These are phyloP conservation scores for Noccaea bulbosa DNA, from an alignment of 345 rosid species.

Conservation along the genomic window DNA sequence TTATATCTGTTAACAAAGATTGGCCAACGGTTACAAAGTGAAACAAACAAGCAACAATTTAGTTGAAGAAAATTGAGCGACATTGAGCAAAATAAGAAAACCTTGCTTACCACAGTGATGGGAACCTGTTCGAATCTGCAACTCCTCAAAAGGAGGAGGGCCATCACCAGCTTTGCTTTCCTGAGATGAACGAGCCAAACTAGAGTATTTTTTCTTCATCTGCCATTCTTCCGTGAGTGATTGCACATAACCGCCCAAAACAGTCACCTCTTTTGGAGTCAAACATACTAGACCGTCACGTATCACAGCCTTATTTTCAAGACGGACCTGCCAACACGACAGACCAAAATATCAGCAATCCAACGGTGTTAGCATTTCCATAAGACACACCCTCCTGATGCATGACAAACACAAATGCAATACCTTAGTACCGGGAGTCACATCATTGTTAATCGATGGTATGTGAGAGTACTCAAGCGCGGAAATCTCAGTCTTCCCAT, in stretches of 20 bases:
- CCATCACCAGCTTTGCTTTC: constrained; percentile 61
- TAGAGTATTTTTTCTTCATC: constrained; percentile 75
- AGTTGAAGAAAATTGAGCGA: not conserved
- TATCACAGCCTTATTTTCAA: constrained; percentile 72
- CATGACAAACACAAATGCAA: constrained; percentile 4
- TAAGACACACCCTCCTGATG: constrained; percentile 20
- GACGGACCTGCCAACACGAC: constrained; percentile 61
- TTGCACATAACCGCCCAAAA: constrained; percentile 82
- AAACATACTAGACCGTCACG: constrained; percentile 72
- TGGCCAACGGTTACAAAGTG: not conserved
- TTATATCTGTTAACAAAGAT: constrained; percentile 7
- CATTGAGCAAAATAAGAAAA: not conserved
- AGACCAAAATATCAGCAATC: not conserved
- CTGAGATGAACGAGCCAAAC: constrained; percentile 61
- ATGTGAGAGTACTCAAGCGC: constrained; percentile 74
- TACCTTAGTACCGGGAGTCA: constrained; percentile 92
- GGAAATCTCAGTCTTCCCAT: constrained; percentile 70
- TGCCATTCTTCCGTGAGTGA: constrained; percentile 88
- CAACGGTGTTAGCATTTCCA: not conserved
- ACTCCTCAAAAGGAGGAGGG: constrained; percentile 88
- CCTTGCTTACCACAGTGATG: constrained; percentile 40
- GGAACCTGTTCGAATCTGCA: constrained; percentile 57
- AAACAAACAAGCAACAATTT: not conserved
- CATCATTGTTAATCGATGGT: constrained; percentile 57
- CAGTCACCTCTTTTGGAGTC: constrained; percentile 59